These are phyloP conservation scores for Berberis vulgaris DNA, from an alignment of 164 flowering plant genomes.

Conservation along the genomic window DNA sequence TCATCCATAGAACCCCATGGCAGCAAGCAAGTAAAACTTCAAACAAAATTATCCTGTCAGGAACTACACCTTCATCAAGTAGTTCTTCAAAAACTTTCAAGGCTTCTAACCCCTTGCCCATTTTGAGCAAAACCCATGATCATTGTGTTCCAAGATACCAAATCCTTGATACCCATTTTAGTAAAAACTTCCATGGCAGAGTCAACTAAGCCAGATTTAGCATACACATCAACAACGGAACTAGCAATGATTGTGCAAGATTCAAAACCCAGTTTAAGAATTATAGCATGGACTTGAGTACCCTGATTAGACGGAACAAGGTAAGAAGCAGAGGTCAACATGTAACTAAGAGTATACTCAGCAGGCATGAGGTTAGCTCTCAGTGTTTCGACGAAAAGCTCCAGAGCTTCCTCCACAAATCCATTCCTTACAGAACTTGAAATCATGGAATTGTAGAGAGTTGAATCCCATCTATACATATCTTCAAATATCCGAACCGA, in stretches of 20 bases:
- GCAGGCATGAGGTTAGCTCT: background rate
- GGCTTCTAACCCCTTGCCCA: background rate
- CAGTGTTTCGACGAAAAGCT: slow-evolving; percentile 1
- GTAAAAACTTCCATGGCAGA: background rate
- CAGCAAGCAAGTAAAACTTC: slow-evolving; percentile 6
- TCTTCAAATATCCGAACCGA: slow-evolving; percentile 5
- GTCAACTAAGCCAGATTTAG: slow-evolving; percentile 5
- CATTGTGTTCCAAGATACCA: slow-evolving; percentile 8
- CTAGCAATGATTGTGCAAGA: slow-evolving; percentile 1
- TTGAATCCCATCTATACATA: slow-evolving; percentile 1
- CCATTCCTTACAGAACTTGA: slow-evolving; percentile 5
- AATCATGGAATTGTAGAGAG: slow-evolving; percentile 7
- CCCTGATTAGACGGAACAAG: background rate
- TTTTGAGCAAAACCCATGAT: slow-evolving; percentile 7
- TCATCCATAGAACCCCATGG: slow-evolving; percentile 6
- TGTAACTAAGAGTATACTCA: slow-evolving; percentile 5
- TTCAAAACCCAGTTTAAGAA: slow-evolving; percentile 4
- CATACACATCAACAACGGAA: slow-evolving; percentile 3
- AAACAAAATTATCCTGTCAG: slow-evolving; percentile 3
- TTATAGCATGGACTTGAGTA: slow-evolving; percentile 6
- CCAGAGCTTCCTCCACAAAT: background rate
- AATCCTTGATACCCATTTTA: slow-evolving; percentile 3
- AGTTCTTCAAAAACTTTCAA: slow-evolving; percentile 1
- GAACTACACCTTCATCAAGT: background rate
- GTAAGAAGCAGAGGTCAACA: slow-evolving; percentile 2